Base-by-base conservation (phyloP, 179 eudicot genomes). In the Sideroxylon spinosum region DNA sequence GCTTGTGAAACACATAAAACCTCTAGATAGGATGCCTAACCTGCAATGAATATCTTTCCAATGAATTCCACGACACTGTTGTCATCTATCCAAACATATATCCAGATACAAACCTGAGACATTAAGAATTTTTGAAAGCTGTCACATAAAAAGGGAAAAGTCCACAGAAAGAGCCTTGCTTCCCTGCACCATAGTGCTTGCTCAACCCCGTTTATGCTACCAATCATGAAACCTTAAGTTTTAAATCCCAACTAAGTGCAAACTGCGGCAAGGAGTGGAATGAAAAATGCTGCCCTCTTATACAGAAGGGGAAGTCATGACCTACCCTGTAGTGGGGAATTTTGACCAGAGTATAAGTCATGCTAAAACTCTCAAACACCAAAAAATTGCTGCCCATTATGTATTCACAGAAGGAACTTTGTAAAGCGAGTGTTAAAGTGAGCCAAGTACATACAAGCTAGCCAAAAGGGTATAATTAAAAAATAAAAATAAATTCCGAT, bases 1-100 rank as follows among this genome's bases (percentile, higher is more conserved):
- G 72, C 44, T 14, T 44, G 28, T 73, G 48, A 44, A 10, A 9
- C 12, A 11, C 1, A 32, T 26, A 37, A 67, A 68, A 75, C 7
- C 50, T 70, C 68, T 71, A 23, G 28, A 75, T 44, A 28, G 29
- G 76, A 70, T 20, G 64, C 63, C 84, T 57, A 52, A 95, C 98
- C 97, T 84, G 99, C 97, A 64, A 95, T 86, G 80, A 93, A 95
- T 81, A 95, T 82, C 84, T 90, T 87, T 68, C 94, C 96, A 25
- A 91, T 37, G 37, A 84, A 87, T 81, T 91, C 91, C 60, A 88
- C 86, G n/a, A 80, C 62, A 72, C 76, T 68, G 73, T 84, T 93
- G 83, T 92, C 91, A 81, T 89, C 80, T 74, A 92, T 64, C 93
- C 94, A 85, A 49, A 93, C 76, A 83, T 86, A 88, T 67, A 92